Percentiles rank a stretch among this genome's conserved stretches.
Evolutionary conservation across 2,329 filamentous ascomycete species (phyloP).

Genomic region (Aspergillus ustus): DNA sequence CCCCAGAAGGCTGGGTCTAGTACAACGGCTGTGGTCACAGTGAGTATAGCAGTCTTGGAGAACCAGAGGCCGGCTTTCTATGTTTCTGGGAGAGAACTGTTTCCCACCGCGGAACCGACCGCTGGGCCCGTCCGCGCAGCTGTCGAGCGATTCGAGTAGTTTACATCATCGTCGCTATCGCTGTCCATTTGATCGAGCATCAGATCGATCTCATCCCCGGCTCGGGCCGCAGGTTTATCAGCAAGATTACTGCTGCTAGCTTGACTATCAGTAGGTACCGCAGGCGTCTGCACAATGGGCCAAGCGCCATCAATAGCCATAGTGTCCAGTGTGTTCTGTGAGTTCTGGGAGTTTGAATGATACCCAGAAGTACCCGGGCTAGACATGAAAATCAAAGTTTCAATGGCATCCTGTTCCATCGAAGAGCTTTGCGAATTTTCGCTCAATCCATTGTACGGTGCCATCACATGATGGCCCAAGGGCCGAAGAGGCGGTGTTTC

Average conservation of each 20-base stretch:
- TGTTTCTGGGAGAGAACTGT: not conserved
- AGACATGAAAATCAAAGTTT: slow-evolving; percentile 56
- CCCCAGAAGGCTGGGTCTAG: not conserved
- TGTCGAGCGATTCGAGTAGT: slow-evolving; percentile 5
- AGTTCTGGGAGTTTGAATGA: slow-evolving; percentile 43
- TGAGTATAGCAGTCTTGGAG: not conserved
- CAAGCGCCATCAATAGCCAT: slow-evolving; percentile 30
- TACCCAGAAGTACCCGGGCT: slow-evolving; percentile 54
- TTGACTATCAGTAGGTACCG: slow-evolving; percentile 5
- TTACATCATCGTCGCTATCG: slow-evolving; percentile 40
- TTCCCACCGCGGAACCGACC: not conserved
- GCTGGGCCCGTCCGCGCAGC: not conserved
- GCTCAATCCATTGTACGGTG: slow-evolving; percentile 31
- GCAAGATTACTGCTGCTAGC: slow-evolving; percentile 16
- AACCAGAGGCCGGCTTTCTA: not conserved
- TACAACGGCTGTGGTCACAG: not conserved
- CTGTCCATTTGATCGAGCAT: slow-evolving; percentile 48
- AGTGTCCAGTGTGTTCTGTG: slow-evolving; percentile 29
- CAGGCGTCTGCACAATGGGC: slow-evolving; percentile 26
- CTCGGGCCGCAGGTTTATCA: slow-evolving; percentile 35
- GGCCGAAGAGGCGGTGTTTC: slow-evolving; percentile 39
- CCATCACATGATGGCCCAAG: slow-evolving; percentile 22
- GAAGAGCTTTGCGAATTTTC: slow-evolving; percentile 49
- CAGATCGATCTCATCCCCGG: slow-evolving; percentile 47
- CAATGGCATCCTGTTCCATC: slow-evolving; percentile 57